These are phyloP conservation scores for Colletotrichum spinosum DNA, from an alignment of 2,329 filamentous ascomycete genomes.

Conservation along the genomic window DNA sequence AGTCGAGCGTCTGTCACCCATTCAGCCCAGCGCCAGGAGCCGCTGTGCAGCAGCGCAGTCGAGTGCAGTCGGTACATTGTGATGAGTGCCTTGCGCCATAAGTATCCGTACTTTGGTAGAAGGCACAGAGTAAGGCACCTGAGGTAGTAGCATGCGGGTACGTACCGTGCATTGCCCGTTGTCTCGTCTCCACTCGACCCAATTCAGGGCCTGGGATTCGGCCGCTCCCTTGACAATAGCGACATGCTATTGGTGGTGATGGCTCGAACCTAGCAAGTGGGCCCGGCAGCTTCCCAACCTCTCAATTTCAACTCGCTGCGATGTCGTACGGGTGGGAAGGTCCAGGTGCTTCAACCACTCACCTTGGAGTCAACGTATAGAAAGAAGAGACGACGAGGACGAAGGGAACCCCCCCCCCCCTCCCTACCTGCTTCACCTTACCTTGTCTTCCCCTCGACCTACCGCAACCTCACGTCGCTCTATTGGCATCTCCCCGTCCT, in stretches of 20 bases:
- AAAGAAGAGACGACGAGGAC: slow-evolving; percentile 8
- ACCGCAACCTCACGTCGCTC: too few relatives aligned
- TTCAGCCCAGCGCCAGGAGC: background rate
- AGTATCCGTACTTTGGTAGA: too few relatives aligned
- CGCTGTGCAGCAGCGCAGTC: too few relatives aligned
- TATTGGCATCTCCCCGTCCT: too few relatives aligned
- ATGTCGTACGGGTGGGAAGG: slow-evolving; percentile 21
- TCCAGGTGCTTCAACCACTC: too few relatives aligned
- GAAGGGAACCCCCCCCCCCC: slow-evolving; percentile 6
- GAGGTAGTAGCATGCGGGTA: background rate
- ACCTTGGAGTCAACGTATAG: background rate
- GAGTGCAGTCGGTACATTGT: too few relatives aligned
- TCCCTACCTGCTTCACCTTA: slow-evolving; percentile 16
- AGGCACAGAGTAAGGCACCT: too few relatives aligned
- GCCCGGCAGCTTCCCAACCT: slow-evolving; percentile 45
- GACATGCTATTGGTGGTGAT: slow-evolving; percentile 21
- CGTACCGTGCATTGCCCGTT: background rate
- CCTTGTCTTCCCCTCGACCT: background rate
- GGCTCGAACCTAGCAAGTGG: slow-evolving; percentile 34
- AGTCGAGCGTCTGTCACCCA: slow-evolving; percentile 16
- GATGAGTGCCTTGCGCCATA: too few relatives aligned
- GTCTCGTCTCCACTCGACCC: slow-evolving; percentile 3
- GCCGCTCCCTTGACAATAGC: slow-evolving; percentile 17
- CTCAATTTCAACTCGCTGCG: slow-evolving; percentile 44
- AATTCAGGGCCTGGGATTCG: slow-evolving; percentile 28